Evolutionary conservation across 345 rosid genomes (phyloP).

Genomic region (Luvunga scandens): DNA sequence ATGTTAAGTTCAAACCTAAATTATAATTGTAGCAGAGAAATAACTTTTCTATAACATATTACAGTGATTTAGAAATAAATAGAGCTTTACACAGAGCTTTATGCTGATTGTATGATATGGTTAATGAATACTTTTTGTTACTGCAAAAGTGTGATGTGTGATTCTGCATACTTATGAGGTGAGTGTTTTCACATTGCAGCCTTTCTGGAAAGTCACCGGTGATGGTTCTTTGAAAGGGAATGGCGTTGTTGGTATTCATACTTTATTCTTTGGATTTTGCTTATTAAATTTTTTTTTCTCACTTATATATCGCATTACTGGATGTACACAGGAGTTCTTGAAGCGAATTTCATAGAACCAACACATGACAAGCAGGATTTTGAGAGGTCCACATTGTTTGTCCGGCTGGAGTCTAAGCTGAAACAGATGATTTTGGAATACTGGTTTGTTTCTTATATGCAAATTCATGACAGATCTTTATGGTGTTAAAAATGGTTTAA

Average conservation of each 20-base stretch:
- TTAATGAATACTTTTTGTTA: background rate
- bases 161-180: conserved; percentile 19
- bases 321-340: conserved; percentile 71
- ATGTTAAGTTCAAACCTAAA: background rate
- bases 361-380: conserved; percentile 97
- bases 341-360: conserved; percentile 95
- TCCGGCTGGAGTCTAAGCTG: conserved; percentile 70
- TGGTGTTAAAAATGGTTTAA: background rate
- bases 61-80: conserved; percentile 3
- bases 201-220: conserved; percentile 82
- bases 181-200: conserved; percentile 45
- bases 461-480: background rate
- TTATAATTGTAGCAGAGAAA: background rate
- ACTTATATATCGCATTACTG: conserved; percentile 17
- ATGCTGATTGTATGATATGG: background rate
- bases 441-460: conserved; percentile 54
- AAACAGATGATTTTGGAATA: conserved; percentile 59
- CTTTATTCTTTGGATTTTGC: conserved; percentile 12
- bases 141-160: background rate
- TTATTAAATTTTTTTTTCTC: conserved; percentile 11
- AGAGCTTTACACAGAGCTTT: background rate
- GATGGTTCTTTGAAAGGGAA: conserved; percentile 52
- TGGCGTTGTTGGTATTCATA: conserved; percentile 76
- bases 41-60: background rate
- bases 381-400: conserved; percentile 81